Evolutionary conservation across 2,329 filamentous ascomycete genomes (phyloP), one percentile per base, ranked within the genome.

Genomic region (Botrytis aclada): DNA sequence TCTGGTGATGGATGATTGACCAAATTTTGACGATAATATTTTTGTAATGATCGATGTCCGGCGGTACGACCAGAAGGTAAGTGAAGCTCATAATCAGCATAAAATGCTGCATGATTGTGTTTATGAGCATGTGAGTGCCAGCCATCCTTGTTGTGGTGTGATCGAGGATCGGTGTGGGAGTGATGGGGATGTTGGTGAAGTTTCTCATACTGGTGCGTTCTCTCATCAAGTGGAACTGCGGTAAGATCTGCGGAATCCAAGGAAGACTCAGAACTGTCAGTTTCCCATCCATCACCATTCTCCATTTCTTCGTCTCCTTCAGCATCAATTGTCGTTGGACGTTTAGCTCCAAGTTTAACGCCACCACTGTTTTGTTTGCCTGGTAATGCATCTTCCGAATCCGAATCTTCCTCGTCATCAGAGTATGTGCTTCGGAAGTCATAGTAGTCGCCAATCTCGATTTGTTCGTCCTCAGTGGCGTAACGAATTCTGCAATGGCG

Each of bases 401-500:
- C 89, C 9, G 88, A 89, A 1, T 89, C 88, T 12, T 87, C 85
- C 72, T 87, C 93, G 18, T 87, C 89, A 79, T 98, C 96, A 0
- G 94, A 96, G 82, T 99, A 99, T 1, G 96, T 97, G 83, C 93
- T 93, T 76, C 93, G 89, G 87, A 99, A 99, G 81, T 99, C 96
- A 83, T 99, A 99, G 82, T 93, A 98, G 76, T 98, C 93, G 72
- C 96, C 96, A 79, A 99, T 93, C 72, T 97, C 94, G 43, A 98
- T 88, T 84, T 98, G 94, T 80, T 98, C 94, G 51, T 92, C 91
- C 80, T 98, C 93, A 0, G 90, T 92, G 69, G 91, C 90, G 82
- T 95, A 99, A 0, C 94, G 95, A 77, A 99, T 97, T 88, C 95
- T 97, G 87, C 95, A 98, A 83, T 99, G 96, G 0, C 94, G 92